Base-by-base conservation (phyloP, 441 rosid species). In the Erysimum cheiri region DNA sequence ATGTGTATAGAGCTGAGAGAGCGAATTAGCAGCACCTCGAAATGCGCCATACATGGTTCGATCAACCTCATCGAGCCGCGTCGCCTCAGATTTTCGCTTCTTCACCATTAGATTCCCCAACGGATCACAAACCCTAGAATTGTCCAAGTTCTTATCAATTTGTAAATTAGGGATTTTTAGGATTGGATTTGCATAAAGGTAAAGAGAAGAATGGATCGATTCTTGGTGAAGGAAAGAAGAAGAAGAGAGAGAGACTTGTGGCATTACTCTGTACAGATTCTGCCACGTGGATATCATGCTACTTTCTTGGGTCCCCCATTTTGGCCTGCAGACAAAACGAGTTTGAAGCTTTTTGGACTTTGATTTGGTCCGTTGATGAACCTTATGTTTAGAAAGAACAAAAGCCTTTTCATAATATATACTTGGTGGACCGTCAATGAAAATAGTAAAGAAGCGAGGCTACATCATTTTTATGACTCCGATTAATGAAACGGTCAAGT, bases 11-110 rank as follows among this genome's bases (percentile, higher is more conserved):
- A 88, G 90, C 81, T 84, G 93, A 4, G 90, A 88, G 3, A 88
- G 85, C 8, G 88, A 88, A 70, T 88, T 88, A 71, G 93, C 93
- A 31, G 90, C 93, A 64, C 85, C 82, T 50, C 90, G 83, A 77
- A 88, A 88, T 64, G 87, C 81, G 57, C 80, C 70, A 72, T 88
- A 80, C 82, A 86, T 84, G 70, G 87, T 84, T 57, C 90, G 82
- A 61, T 83, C 89, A 8, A 88, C 85, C 76, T 88, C 93, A 73
- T 88, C 90, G 62, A 88, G 85, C 43, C 84, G 80, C 17, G 82
- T 67, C 31, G 93, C 83, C 15, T 72, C 88, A 4, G 90, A 74
- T 75, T 84, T 85, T 80, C 87, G 84, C 74, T 82, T 88, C 85
- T 88, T 88, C 72, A 72, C 83, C 92, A 85, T 87, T 31, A 22